A percentile compares a stretch with the other conserved stretches of the same genome.
Evolutionary conservation across 2,329 filamentous ascomycete genomes (phyloP).

Genomic region (Coniella vitis): DNA sequence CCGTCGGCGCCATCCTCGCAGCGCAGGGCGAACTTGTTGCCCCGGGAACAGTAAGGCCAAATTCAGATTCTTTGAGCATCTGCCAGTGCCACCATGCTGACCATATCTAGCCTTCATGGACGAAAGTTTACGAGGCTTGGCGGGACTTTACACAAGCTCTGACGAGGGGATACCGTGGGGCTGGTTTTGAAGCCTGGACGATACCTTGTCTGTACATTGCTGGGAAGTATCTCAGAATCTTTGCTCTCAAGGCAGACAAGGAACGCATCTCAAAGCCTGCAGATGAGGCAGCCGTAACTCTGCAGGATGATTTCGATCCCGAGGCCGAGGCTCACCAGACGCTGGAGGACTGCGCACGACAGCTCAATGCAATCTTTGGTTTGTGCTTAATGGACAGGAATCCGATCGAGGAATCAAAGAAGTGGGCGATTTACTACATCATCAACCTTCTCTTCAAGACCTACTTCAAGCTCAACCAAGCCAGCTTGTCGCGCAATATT

Average conservation of each 20-base stretch:
- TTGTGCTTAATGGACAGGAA: slow-evolving; percentile 88
- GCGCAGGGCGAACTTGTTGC: slow-evolving; percentile 46
- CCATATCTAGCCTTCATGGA: slow-evolving; percentile 53
- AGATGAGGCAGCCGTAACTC: slow-evolving; percentile 36
- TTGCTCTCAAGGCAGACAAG: slow-evolving; percentile 86
- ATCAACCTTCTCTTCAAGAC: slow-evolving; percentile 97
- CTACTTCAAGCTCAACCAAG: slow-evolving; percentile 91
- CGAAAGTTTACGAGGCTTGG: slow-evolving; percentile 82
- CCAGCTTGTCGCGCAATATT: slow-evolving; percentile 84
- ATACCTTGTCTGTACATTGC: slow-evolving; percentile 83
- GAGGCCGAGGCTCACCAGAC: slow-evolving; percentile 74
- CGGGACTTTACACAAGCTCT: slow-evolving; percentile 73
- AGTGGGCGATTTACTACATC: slow-evolving; percentile 96
- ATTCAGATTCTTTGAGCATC: too few relatives aligned
- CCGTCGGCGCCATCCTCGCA: slow-evolving; percentile 64
- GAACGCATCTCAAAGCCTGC: slow-evolving; percentile 42
- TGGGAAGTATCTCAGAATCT: slow-evolving; percentile 78
- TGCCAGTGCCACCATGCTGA: neutral
- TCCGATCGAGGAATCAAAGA: slow-evolving; percentile 79
- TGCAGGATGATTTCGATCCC: slow-evolving; percentile 77
- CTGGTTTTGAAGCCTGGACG: slow-evolving; percentile 80
- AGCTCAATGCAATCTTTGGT: slow-evolving; percentile 88
- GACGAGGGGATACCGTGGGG: slow-evolving; percentile 72
- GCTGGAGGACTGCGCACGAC: slow-evolving; percentile 82
- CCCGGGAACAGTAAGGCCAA: slow-evolving; percentile 10